Percentiles rank a stretch among this genome's conserved stretches.
These are phyloP conservation scores for Cucurbita ficifolia DNA, from an alignment of 306 rosid genomes.

Conservation along the genomic window DNA sequence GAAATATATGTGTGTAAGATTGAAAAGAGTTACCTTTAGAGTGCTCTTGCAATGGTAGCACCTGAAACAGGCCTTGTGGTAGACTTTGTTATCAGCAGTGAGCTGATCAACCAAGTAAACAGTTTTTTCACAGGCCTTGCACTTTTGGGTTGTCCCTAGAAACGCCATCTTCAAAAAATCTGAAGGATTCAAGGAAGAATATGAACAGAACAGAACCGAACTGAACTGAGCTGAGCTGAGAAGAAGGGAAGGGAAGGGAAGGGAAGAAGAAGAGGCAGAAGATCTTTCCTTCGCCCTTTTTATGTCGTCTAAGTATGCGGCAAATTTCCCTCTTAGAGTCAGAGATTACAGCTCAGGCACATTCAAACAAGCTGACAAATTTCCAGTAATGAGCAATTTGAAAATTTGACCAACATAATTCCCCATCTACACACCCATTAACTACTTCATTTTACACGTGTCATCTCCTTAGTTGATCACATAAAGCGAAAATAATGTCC, in stretches of 20 bases:
- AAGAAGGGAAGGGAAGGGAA: not conserved
- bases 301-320: not conserved
- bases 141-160: constrained; percentile 86
- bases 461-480: not conserved
- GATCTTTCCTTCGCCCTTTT: not conserved
- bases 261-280: not conserved
- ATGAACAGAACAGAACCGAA: not conserved
- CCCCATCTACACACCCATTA: not conserved
- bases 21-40: constrained; percentile 44
- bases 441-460: not conserved
- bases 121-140: constrained; percentile 83
- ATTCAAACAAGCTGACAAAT: not conserved
- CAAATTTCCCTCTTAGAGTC: not conserved
- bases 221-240: not conserved
- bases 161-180: constrained; percentile 44
- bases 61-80: constrained; percentile 82
- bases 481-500: not conserved
- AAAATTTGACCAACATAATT: not conserved
- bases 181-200: not conserved
- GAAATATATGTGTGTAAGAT: not conserved
- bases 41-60: constrained; percentile 97
- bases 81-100: constrained; percentile 68
- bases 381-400: not conserved
- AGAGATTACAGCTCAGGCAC: constrained; percentile 6
- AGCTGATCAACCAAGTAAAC: constrained; percentile 85